Evolutionary conservation across 2,329 filamentous ascomycete species (phyloP).

Genomic region (Aphanoascus verrucosus): DNA sequence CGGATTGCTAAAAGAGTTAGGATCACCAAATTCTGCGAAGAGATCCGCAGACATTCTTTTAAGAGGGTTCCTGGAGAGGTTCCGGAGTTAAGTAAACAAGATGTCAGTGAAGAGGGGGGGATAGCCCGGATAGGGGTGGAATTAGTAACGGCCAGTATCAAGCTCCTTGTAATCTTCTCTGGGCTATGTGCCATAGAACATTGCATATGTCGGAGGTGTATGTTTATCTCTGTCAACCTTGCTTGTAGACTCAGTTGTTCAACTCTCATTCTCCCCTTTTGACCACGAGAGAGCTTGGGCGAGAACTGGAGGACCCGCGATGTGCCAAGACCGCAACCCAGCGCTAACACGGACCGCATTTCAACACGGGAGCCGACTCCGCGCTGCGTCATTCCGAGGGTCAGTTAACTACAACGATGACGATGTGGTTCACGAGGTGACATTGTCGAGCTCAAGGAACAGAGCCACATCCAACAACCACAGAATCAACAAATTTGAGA

Average conservation of each 20-base stretch:
- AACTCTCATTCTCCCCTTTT: no score
- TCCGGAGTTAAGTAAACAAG: no score
- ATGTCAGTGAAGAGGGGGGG: not conserved
- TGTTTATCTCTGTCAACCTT: not conserved
- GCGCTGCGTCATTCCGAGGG: constrained; percentile 1
- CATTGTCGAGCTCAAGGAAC: not conserved
- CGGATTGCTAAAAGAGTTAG: not conserved
- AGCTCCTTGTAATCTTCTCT: not conserved
- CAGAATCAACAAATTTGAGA: constrained; percentile 2
- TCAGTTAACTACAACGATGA: not conserved
- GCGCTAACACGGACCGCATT: not conserved
- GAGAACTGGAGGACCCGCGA: not conserved
- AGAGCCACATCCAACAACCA: not conserved
- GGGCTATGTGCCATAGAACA: not conserved
- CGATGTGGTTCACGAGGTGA: not conserved
- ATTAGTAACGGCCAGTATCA: not conserved
- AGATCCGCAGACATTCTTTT: constrained; percentile 44
- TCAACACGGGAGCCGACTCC: not conserved
- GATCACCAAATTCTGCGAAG: constrained; percentile 40
- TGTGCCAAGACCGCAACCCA: not conserved
- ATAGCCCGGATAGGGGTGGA: not conserved
- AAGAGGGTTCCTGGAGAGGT: not conserved
- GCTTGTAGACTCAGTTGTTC: not conserved
- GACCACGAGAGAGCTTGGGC: no score
- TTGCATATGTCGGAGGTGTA: no score